Conservation (phyloP, 305 asterid species). For the Solanum aculeatissimum region DNA sequence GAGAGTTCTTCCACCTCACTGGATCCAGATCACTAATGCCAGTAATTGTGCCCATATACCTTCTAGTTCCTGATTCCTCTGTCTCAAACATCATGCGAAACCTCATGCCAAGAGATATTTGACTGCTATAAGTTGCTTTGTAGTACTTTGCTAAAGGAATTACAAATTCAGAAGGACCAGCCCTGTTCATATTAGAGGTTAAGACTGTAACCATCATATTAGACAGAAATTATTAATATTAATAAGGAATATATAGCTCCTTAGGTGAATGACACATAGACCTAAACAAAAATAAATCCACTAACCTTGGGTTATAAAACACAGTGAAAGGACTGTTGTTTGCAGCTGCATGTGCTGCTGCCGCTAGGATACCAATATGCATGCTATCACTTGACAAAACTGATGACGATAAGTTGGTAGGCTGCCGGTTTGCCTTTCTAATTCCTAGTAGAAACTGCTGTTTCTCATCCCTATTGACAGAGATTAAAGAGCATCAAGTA, state of each 20-base stretch:
- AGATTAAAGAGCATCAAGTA: not conserved
- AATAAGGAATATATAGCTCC: not conserved
- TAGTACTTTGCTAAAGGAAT: slow-evolving; percentile 89
- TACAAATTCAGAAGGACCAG: slow-evolving; percentile 90
- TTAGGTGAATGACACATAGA: not conserved
- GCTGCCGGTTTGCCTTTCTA: slow-evolving; percentile 74
- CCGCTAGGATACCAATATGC: slow-evolving; percentile 94
- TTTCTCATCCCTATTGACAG: slow-evolving; percentile 56
- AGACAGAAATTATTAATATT: not conserved
- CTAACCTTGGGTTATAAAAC: slow-evolving; percentile 81
- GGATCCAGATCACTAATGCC: slow-evolving; percentile 84
- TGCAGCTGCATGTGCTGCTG: slow-evolving; percentile 95
- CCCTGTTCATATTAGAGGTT: slow-evolving; percentile 33
- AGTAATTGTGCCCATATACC: slow-evolving; percentile 93
- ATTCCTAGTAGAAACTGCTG: slow-evolving; percentile 80
- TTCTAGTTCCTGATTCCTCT: slow-evolving; percentile 85
- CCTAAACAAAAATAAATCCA: not conserved
- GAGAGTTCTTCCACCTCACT: slow-evolving; percentile 88
- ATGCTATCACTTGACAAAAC: slow-evolving; percentile 87
- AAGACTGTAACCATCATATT: not conserved
- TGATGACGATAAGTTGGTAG: slow-evolving; percentile 66
- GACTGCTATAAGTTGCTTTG: slow-evolving; percentile 76
- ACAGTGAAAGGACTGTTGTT: slow-evolving; percentile 86
- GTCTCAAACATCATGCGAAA: slow-evolving; percentile 96
- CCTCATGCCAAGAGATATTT: slow-evolving; percentile 89